Conservation (phyloP, 768 basidiomycete species). For the Cantharellus anzutake region DNA sequence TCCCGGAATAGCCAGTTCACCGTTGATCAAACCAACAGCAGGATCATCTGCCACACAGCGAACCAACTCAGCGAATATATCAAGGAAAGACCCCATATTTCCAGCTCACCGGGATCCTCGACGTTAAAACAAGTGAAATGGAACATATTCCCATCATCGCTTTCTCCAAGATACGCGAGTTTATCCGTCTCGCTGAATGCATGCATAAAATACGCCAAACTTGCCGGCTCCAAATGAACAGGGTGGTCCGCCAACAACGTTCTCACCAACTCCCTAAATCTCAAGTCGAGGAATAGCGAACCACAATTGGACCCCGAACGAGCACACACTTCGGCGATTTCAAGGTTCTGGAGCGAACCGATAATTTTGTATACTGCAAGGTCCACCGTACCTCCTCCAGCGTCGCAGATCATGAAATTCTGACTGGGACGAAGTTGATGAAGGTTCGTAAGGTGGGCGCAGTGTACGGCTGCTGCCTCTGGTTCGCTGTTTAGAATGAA, state of each 20-base stretch:
- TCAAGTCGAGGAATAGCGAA: constrained; percentile 67
- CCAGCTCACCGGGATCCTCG: constrained; percentile 49
- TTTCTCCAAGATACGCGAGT: constrained; percentile 46
- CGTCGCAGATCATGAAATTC: constrained; percentile 82
- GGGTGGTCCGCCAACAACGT: constrained; percentile 63
- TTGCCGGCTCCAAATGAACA: constrained; percentile 62
- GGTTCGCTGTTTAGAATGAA: constrained; percentile 26
- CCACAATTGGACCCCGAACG: constrained; percentile 76
- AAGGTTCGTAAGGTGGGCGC: constrained; percentile 58
- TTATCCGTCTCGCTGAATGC: constrained; percentile 81
- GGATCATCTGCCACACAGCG: not conserved
- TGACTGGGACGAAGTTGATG: constrained; percentile 63
- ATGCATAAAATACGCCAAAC: constrained; percentile 64
- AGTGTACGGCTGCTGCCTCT: constrained; percentile 79
- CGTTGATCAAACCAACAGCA: constrained; percentile 58
- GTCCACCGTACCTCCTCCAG: constrained; percentile 36
- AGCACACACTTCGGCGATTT: constrained; percentile 79
- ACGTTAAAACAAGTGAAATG: constrained; percentile 61
- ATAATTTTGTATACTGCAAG: constrained; percentile 40
- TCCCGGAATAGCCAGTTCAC: constrained; percentile 67
- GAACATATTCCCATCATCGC: constrained; percentile 66
- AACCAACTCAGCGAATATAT: constrained; percentile 31
- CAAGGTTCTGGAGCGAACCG: constrained; percentile 59
- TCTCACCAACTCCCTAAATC: constrained; percentile 68
- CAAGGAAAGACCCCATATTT: constrained; percentile 18